Base-by-base conservation (phyloP, 495 filamentous ascomycete species). In the Talaromyces stipitatus region DNA sequence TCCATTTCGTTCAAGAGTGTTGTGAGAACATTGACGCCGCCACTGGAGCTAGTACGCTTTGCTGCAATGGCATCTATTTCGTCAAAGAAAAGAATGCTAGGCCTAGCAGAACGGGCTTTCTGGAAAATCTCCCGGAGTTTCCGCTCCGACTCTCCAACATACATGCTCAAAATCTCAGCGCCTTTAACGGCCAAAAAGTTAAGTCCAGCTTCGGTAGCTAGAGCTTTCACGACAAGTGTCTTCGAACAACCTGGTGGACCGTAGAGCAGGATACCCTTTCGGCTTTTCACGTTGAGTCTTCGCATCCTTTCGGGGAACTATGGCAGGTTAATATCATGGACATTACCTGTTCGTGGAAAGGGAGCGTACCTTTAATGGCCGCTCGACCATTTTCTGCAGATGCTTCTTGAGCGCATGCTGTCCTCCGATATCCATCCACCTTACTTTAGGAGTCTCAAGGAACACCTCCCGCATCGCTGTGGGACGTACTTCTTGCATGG, bases 161-260 rank as follows among this genome's bases (percentile, higher is more conserved):
- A 98, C 91, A 95, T 97, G 72, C 86, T 95, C 55, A 96, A 81
- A 2, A 98, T 81, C 69, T 98, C 94, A 28, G 91, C 89, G n/a
- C 94, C 94, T 73, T 95, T 96, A 32, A 98, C 89, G 22, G 92
- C 88, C 70, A 98, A 82, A 69, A 97, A 98, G 65, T 97, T 98
- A 61, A 95, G 82, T 2, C 90, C 89, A 20, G 88, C 86, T 66
- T 95, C 91, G 24, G 90, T 96, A 5, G 94, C 94, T 65, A 96
- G 83, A 38, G 94, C 94, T 64, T 95, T 91, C 1, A 94, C 94
- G 0, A 85, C 88, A 69, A 98, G 81, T 16, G 94, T 98, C 69
- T 98, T 98, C 45, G 91, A 95, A 66, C 94, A 98, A 16, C 94
- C 94, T 0, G 94, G 94, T 0, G 94, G 94, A 1, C 94, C 94